These are phyloP conservation scores for Solanum pinnatisectum DNA, from an alignment of 257 asterid genomes.

Conservation along the genomic window DNA sequence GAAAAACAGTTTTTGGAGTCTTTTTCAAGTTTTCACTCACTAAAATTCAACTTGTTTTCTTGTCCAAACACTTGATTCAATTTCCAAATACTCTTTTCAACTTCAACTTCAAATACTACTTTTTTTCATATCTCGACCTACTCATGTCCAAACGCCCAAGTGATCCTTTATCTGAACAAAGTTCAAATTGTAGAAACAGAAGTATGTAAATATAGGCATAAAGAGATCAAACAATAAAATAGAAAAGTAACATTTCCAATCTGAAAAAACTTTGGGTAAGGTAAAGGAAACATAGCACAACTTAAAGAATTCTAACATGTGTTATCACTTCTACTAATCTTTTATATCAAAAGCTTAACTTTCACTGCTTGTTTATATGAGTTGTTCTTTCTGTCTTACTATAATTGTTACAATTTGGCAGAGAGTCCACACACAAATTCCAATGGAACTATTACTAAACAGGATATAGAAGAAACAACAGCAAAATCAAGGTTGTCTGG, in stretches of 20 bases:
- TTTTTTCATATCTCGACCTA: not conserved
- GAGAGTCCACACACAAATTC: conserved; percentile 29
- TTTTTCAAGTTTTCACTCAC: not conserved
- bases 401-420: not conserved
- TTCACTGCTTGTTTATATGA: conserved; percentile 9
- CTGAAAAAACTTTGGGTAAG: conserved; percentile 19
- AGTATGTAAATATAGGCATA: not conserved
- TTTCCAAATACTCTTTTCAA: not conserved
- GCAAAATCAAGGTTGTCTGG: conserved; percentile 20
- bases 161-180: conserved; percentile 14
- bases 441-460: conserved; percentile 12
- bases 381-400: not conserved
- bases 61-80: not conserved
- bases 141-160: not conserved
- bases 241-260: conserved; percentile 18
- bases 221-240: conserved; percentile 4
- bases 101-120: not conserved
- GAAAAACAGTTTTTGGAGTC: not conserved
- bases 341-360: conserved; percentile 10
- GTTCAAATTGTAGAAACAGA: conserved; percentile 7
- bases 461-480: conserved; percentile 35
- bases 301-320: not conserved
- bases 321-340: conserved; percentile 10
- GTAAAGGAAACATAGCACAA: conserved; percentile 15
- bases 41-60: not conserved